Base-by-base conservation (phyloP, 805 yeast species). In the Tetrapisispora arboricola region DNA sequence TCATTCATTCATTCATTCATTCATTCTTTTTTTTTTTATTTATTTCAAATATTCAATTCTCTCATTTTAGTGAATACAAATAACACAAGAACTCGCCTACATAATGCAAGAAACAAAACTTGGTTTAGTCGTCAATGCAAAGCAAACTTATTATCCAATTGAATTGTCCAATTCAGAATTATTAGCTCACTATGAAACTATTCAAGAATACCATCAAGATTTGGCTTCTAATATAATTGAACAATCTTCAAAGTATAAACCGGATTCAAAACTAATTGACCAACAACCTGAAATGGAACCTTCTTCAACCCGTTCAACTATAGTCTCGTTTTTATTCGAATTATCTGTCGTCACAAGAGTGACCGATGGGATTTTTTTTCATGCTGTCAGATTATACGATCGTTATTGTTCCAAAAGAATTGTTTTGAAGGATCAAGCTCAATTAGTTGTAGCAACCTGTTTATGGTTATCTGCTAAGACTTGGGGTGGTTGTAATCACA, bases 381-480 rank as follows among this genome's bases (percentile, higher is more conserved):
- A 76, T 55, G 78, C 80, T 0, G 77, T 81, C 29, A 77, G 79
- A 49, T 70, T 87, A 38, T 82, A 88, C 45, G 97, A 88, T 61
- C 74, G 96, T 45, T 88, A 88, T 65, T 84, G 94, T 57, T 81
- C 94, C 41, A 81, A 79, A 53, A 72, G 96, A 51, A 76, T 86
- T 11, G 90, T 87, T 0, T 73, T 82, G 48, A 75, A 80, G 49
- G 86, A 83, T 44, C 96, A 88, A 61, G 78, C 84, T 45, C 96
- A 87, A 62, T 70, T 88, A 41, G 88, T 88, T 11, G 87, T 92
- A 29, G 81, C 94, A 46, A 84, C 95, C 4, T 84, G 95, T 43
- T 65, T 88, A 30, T 90, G 96, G 96, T 73, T 90, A 22, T 84
- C 95, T 2, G 79, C 95, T 19, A 88, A 88, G 58, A 70, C 78